A percentile compares a stretch with the other conserved stretches of the same genome.
These are phyloP conservation scores for Penicillium parvum DNA, from an alignment of 495 filamentous ascomycete species.

Conservation along the genomic window DNA sequence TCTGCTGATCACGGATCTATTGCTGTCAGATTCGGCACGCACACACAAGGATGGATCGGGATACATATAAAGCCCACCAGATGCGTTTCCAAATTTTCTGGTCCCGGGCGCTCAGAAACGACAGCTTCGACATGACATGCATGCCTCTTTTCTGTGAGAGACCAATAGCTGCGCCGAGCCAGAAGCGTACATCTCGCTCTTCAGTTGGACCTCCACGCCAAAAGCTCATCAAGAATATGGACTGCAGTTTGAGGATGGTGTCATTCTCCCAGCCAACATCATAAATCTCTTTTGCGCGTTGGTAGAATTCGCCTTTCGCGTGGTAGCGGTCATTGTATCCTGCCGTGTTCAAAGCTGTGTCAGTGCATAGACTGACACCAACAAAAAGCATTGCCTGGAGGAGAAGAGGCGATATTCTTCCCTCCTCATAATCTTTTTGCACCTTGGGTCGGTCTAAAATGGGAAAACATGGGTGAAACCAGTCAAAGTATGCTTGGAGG, in stretches of 20 bases:
- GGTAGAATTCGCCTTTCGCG: conserved; percentile 38
- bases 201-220: conserved; percentile 39
- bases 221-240: conserved; percentile 43
- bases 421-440: conserved; percentile 22
- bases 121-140: conserved; percentile 42
- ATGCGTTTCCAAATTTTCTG: conserved; percentile 41
- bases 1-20: conserved; percentile 40
- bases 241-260: conserved; percentile 33
- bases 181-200: conserved; percentile 41
- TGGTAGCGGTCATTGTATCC: conserved; percentile 35
- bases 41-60: no score
- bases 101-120: conserved; percentile 27
- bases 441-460: conserved; percentile 32
- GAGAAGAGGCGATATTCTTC: conserved; percentile 34
- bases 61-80: conserved; percentile 49
- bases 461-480: conserved; percentile 45
- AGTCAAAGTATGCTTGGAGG: conserved; percentile 39
- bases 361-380: conserved; percentile 39
- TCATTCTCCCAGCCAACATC: conserved; percentile 41
- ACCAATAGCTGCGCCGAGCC: conserved; percentile 38
- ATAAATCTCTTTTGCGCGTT: conserved; percentile 40
- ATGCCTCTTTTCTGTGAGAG: conserved; percentile 44
- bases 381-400: conserved; percentile 43
- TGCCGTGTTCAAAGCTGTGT: conserved; percentile 23
- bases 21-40: not conserved